Conservation (phyloP, 371 early-diverging fungal species). For the Mucor indicus region DNA sequence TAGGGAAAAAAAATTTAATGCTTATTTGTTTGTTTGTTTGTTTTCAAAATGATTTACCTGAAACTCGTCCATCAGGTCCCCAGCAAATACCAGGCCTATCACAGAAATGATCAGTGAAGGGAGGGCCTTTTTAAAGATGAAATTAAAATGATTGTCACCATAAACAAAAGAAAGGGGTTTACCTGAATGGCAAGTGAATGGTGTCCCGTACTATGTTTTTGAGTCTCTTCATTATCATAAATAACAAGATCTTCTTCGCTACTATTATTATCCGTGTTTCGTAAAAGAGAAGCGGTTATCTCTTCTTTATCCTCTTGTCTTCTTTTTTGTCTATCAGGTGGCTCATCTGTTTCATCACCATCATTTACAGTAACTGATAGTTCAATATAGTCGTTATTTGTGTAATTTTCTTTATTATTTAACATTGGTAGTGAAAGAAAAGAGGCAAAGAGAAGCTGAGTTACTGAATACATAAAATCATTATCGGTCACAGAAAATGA, state of each 20-base stretch:
- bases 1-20: too few species aligned
- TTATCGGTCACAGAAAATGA: too few species aligned
- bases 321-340: constrained; percentile 9
- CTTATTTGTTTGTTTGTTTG: too few species aligned
- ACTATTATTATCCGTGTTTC: not conserved
- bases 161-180: not conserved
- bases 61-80: constrained; percentile 63
- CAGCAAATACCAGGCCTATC: constrained; percentile 70
- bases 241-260: constrained; percentile 8
- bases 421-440: too few species aligned
- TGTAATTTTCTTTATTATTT: too few species aligned
- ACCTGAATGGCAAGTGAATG: constrained; percentile 17
- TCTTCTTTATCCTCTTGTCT: not conserved
- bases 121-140: constrained; percentile 47
- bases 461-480: too few species aligned
- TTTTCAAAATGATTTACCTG: too few species aligned
- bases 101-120: constrained; percentile 73
- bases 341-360: constrained; percentile 19
- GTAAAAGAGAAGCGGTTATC: constrained; percentile 4
- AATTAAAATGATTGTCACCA: not conserved
- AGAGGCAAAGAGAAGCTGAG: too few species aligned
- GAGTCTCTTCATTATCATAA: constrained; percentile 3
- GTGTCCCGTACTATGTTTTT: constrained; percentile 10
- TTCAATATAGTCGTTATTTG: constrained; percentile 32
- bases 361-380: constrained; percentile 18